phyloP scores from a whole-genome alignment of 23 red algal genomes.

The Gracilariopsis chorda region DNA sequence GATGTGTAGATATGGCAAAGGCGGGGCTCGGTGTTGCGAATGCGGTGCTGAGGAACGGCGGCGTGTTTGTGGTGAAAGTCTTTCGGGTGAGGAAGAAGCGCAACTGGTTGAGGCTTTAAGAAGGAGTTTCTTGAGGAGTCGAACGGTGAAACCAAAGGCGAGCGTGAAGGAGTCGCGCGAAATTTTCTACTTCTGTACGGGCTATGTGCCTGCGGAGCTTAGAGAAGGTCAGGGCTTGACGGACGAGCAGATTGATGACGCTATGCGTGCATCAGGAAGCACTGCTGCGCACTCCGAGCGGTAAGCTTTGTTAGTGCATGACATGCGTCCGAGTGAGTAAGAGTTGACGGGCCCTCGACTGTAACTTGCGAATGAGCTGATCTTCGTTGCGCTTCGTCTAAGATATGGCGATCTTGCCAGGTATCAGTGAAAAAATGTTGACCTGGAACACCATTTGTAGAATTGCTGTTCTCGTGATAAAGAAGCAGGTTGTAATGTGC shows the following conservation, averaged over 20 bases:
- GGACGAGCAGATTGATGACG: background rate
- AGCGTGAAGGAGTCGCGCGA: conserved; percentile 36
- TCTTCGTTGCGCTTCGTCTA: too few species aligned
- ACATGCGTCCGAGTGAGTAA: too few species aligned
- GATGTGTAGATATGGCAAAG: conserved; percentile 21
- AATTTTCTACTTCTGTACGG: conserved; percentile 55
- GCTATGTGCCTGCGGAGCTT: conserved; percentile 46
- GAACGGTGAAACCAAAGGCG: conserved; percentile 26
- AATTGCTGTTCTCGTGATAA: too few species aligned
- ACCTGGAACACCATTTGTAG: too few species aligned
- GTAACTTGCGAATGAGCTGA: too few species aligned
- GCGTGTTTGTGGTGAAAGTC: conserved; percentile 42
- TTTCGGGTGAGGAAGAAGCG: conserved; percentile 41
- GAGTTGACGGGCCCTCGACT: too few species aligned
- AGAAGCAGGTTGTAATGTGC: too few species aligned
- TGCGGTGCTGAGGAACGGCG: conserved; percentile 19
- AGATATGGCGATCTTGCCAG: too few species aligned
- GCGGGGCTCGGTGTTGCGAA: conserved; percentile 9
- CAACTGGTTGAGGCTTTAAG: background rate
- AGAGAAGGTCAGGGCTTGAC: background rate
- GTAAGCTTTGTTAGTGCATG: too few species aligned
- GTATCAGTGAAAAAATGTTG: too few species aligned
- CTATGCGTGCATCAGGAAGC: background rate
- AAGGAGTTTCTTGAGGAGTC: background rate
- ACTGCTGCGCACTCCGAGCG: too few species aligned